Conservation (phyloP, 768 basidiomycete species). For the Gloeostereum incarnatum region DNA sequence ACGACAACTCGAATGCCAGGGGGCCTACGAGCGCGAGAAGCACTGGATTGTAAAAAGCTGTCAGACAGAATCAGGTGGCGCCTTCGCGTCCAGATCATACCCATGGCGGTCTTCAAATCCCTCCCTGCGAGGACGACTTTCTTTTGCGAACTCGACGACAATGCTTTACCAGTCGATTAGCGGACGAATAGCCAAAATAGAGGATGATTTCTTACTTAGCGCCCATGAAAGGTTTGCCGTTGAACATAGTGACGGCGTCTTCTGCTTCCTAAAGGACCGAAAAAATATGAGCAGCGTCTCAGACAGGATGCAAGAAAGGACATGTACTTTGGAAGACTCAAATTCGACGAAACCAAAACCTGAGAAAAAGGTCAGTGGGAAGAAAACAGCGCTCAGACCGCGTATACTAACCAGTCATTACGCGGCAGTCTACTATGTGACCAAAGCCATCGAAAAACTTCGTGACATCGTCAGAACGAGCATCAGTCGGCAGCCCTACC, state of each 20-base stretch:
- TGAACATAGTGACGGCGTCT: constrained; percentile 81
- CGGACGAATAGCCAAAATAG: neutral
- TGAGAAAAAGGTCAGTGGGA: constrained; percentile 15
- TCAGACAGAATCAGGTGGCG: neutral
- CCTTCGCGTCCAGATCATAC: constrained; percentile 24
- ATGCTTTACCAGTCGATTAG: constrained; percentile 42
- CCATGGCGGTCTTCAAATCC: constrained; percentile 53
- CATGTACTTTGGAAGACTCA: constrained; percentile 64
- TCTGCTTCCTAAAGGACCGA: constrained; percentile 71
- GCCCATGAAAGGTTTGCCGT: constrained; percentile 87
- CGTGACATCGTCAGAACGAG: constrained; percentile 74
- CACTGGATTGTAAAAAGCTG: constrained; percentile 19
- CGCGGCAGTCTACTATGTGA: constrained; percentile 80
- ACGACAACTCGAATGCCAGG: constrained; percentile 81
- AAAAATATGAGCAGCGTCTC: constrained; percentile 4
- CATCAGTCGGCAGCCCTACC: constrained; percentile 74
- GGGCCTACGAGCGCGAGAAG: constrained; percentile 64
- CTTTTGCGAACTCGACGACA: constrained; percentile 94
- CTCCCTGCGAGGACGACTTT: constrained; percentile 79
- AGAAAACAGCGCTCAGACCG: neutral
- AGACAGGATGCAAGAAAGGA: constrained; percentile 1
- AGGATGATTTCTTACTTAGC: constrained; percentile 43
- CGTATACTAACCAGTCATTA: constrained; percentile 73
- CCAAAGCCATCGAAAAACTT: constrained; percentile 91
- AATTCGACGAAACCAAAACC: constrained; percentile 98